Conservation (phyloP, 306 rosid genomes). For the Pterocarpus santalinus region DNA sequence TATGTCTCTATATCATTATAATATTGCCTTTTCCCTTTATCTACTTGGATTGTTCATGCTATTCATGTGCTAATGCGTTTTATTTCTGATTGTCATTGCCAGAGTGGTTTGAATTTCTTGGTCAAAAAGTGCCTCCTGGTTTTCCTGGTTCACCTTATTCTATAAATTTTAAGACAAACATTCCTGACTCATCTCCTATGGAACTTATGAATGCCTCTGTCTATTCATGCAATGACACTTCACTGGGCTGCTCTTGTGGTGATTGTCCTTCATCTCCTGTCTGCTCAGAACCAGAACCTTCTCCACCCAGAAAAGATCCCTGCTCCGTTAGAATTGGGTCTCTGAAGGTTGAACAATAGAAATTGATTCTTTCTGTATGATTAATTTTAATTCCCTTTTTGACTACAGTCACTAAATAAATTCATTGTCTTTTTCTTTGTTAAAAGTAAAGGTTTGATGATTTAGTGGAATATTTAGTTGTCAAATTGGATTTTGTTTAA, state of each 20-base stretch:
- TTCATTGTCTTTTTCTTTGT: background rate
- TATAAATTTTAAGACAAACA: conserved; percentile 67
- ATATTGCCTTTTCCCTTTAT: conserved; percentile 31
- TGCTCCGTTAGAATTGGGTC: conserved; percentile 79
- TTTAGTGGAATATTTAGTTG: conserved; percentile 7
- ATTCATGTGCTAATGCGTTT: conserved; percentile 46
- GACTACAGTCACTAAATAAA: conserved; percentile 19
- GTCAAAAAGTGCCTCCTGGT: conserved; percentile 76
- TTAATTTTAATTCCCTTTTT: conserved; percentile 30
- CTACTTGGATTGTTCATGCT: conserved; percentile 26
- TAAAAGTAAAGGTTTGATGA: conserved; percentile 33
- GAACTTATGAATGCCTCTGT: conserved; percentile 83
- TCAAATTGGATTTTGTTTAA: conserved; percentile 42
- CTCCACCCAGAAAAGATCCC: conserved; percentile 68
- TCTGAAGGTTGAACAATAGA: conserved; percentile 67
- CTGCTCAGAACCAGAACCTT: conserved; percentile 77
- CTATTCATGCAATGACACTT: conserved; percentile 86
- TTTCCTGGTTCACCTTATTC: conserved; percentile 95
- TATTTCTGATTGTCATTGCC: conserved; percentile 49
- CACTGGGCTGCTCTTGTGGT: conserved; percentile 97
- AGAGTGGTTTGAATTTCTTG: conserved; percentile 95
- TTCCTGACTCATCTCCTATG: conserved; percentile 67
- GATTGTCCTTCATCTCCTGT: conserved; percentile 88
- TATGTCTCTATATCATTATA: conserved; percentile 24
- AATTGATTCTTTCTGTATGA: conserved; percentile 28